Evolutionary conservation across 176 grass and related monocot species (phyloP).

Genomic region (Elaeis guineensis): DNA sequence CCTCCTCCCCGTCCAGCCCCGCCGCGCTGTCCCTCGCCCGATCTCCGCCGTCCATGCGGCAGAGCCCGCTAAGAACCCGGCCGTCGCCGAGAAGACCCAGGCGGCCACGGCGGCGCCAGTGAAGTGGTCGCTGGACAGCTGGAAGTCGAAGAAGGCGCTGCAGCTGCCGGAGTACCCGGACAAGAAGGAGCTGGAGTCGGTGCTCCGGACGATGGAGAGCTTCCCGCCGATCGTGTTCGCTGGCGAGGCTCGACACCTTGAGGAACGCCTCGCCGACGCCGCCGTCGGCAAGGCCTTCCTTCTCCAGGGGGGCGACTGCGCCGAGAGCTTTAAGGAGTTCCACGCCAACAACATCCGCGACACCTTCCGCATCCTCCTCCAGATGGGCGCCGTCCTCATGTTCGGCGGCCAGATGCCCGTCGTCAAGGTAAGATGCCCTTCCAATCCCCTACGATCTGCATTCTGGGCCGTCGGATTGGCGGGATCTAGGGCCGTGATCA

Average conservation of each 20-base stretch:
- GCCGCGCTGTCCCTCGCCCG: background rate
- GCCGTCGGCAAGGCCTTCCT: conserved; percentile 49
- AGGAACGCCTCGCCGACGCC: conserved; percentile 51
- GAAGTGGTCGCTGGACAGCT: conserved; percentile 48
- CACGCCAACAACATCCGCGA: conserved; percentile 63
- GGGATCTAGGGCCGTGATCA: too few species aligned
- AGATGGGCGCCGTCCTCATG: conserved; percentile 69
- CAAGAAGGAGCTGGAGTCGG: conserved; percentile 33
- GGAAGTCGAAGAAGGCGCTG: conserved; percentile 47
- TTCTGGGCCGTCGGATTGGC: background rate
- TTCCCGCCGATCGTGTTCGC: conserved; percentile 68
- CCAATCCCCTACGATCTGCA: background rate
- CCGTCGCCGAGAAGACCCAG: conserved; percentile 9
- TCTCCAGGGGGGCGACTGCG: conserved; percentile 67
- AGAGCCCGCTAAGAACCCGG: conserved; percentile 22
- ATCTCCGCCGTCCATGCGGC: conserved; percentile 40
- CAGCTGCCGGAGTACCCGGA: conserved; percentile 58
- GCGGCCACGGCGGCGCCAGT: conserved; percentile 8
- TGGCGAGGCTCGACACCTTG: conserved; percentile 49
- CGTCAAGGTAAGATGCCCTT: conserved; percentile 33
- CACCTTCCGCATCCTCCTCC: conserved; percentile 58
- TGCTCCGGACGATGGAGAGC: conserved; percentile 48
- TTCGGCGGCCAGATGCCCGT: conserved; percentile 59
- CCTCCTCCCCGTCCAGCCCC: conserved; percentile 17
- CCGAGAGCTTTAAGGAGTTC: conserved; percentile 80